Percentiles rank a stretch among this genome's conserved stretches.
Evolutionary conservation across 1,284 basidiomycete genomes (phyloP).

Genomic region (Cutaneotrichosporon sp.): DNA sequence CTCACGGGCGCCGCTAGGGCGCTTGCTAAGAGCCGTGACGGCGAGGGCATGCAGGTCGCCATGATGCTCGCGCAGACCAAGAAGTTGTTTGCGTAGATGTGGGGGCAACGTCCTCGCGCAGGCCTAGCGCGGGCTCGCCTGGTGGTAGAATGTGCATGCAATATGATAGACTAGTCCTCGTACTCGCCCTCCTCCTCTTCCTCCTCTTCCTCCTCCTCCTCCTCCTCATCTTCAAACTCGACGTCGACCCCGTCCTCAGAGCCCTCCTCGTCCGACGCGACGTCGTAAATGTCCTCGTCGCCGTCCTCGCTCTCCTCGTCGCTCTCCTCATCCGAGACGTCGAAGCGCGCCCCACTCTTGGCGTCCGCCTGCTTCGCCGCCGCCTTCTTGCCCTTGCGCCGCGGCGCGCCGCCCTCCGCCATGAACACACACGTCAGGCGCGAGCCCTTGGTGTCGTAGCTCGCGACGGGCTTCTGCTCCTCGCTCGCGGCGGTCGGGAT

Average conservation of each 20-base stretch:
- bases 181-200: slow-evolving; percentile 16
- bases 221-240: slow-evolving; percentile 10
- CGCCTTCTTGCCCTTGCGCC: slow-evolving; percentile 24
- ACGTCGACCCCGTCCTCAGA: slow-evolving; percentile 53
- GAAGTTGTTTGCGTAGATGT: not conserved
- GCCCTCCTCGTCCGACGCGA: slow-evolving; percentile 33
- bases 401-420: slow-evolving; percentile 59
- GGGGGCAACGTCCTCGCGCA: too few species aligned
- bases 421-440: slow-evolving; percentile 76
- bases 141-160: slow-evolving; percentile 2
- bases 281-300: slow-evolving; percentile 27
- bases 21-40: not conserved
- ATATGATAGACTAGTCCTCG: slow-evolving; percentile 1
- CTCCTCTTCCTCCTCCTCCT: slow-evolving; percentile 9
- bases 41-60: slow-evolving; percentile 1
- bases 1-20: slow-evolving; percentile 3
- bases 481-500: slow-evolving; percentile 27
- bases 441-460: slow-evolving; percentile 80
- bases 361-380: slow-evolving; percentile 53
- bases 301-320: slow-evolving; percentile 34
- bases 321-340: slow-evolving; percentile 30
- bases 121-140: too few species aligned
- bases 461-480: slow-evolving; percentile 58
- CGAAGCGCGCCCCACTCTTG: slow-evolving; percentile 32
- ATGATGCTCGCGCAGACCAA: slow-evolving; percentile 8